phyloP scores from a whole-genome alignment of 306 rosid species.

The Elaeagnus macrophylla region DNA sequence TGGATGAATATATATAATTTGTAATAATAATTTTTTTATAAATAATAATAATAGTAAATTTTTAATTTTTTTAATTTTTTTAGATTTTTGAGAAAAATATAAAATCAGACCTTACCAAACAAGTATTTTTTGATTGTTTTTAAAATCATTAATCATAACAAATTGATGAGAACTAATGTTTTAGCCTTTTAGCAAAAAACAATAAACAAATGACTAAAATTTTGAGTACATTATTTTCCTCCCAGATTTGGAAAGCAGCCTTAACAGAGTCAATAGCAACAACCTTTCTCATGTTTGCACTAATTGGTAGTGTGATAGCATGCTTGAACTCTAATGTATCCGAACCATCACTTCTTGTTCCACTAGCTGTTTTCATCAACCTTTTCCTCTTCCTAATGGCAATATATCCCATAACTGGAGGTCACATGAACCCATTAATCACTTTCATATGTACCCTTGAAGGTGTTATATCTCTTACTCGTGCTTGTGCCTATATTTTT shows the following conservation, averaged over 20 bases:
- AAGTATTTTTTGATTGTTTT: too few relatives aligned
- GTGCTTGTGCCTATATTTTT: constrained; percentile 22
- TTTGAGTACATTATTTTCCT: too few relatives aligned
- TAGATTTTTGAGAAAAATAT: too few relatives aligned
- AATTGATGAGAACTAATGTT: too few relatives aligned
- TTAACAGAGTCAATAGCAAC: constrained; percentile 45
- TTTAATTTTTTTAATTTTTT: too few relatives aligned
- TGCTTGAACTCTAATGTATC: constrained; percentile 31
- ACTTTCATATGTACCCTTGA: constrained; percentile 32
- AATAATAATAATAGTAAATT: too few relatives aligned
- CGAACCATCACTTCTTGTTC: constrained; percentile 39
- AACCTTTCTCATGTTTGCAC: constrained; percentile 29
- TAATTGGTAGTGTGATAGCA: constrained; percentile 32
- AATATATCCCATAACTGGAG: constrained; percentile 48
- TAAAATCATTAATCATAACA: too few relatives aligned
- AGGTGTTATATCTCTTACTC: constrained; percentile 18
- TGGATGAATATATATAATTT: too few relatives aligned
- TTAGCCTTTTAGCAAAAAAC: too few relatives aligned
- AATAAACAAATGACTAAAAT: too few relatives aligned
- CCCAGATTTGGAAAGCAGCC: constrained; percentile 56
- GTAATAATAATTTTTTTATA: too few relatives aligned
- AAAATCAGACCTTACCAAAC: too few relatives aligned
- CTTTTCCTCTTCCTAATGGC: constrained; percentile 45
- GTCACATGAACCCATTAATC: constrained; percentile 49
- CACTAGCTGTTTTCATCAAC: constrained; percentile 40